Conservation (phyloP, 2,329 filamentous ascomycete species). For the Beauveria varroae region DNA sequence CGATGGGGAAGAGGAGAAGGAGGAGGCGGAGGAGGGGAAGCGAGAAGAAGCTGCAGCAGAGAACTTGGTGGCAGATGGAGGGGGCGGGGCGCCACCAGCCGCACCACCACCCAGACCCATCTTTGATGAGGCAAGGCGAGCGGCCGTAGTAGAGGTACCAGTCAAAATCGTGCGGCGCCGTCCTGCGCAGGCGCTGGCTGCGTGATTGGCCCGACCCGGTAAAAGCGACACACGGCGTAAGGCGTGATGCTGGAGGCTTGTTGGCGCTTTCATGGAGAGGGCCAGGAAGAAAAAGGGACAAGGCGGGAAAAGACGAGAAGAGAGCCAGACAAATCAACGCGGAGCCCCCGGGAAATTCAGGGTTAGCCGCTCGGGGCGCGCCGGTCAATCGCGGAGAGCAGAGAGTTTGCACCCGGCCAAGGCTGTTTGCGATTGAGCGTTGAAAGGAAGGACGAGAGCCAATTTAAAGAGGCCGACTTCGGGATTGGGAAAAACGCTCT, state of each 20-base stretch:
- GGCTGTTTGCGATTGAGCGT: background rate
- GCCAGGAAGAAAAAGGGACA: background rate
- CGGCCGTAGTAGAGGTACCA: background rate
- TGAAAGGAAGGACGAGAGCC: too few relatives aligned
- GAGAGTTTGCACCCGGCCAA: background rate
- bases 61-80: slow-evolving; percentile 23
- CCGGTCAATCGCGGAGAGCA: slow-evolving; percentile 1
- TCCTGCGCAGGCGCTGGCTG: background rate
- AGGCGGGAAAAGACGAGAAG: background rate
- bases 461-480: background rate
- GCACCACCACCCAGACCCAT: slow-evolving; percentile 19
- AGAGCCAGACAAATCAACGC: background rate
- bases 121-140: background rate
- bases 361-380: background rate
- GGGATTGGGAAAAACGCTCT: background rate
- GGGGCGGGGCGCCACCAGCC: slow-evolving; percentile 26
- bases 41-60: slow-evolving; percentile 14
- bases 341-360: background rate
- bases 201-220: slow-evolving; percentile 2
- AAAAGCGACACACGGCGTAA: slow-evolving; percentile 1
- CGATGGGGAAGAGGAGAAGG: slow-evolving; percentile 30
- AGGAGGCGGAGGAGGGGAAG: slow-evolving; percentile 17
- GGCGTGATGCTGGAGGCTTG: slow-evolving; percentile 3
- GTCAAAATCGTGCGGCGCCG: background rate
- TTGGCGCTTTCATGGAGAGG: background rate